These are phyloP conservation scores for Hippophae gyantsensis DNA, from an alignment of 306 rosid species.

Conservation along the genomic window DNA sequence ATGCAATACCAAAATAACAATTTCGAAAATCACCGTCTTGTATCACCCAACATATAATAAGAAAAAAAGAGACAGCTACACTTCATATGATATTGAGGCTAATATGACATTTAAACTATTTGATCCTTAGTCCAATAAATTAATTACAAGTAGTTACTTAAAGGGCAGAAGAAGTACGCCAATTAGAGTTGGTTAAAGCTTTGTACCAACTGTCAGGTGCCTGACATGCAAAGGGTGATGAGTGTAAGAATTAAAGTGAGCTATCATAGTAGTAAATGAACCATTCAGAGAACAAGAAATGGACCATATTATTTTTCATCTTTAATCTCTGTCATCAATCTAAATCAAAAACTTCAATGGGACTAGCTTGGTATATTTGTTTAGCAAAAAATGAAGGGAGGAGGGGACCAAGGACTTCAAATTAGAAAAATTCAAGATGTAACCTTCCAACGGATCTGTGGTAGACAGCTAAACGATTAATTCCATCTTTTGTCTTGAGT, in stretches of 20 bases:
- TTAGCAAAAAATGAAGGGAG: too few species aligned
- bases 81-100: not conserved
- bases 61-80: not conserved
- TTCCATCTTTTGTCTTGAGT: conserved; percentile 66
- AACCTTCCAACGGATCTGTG: conserved; percentile 81
- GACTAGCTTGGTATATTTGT: too few species aligned
- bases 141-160: not conserved
- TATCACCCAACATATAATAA: too few species aligned
- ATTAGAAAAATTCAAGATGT: conserved; percentile 6
- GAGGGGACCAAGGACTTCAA: not conserved
- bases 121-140: not conserved
- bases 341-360: too few species aligned
- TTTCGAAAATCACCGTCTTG: too few species aligned
- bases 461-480: conserved; percentile 64
- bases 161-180: not conserved
- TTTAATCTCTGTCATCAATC: too few species aligned
- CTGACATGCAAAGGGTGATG: too few species aligned
- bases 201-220: not conserved
- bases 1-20: not conserved
- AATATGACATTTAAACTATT: not conserved
- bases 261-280: too few species aligned
- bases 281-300: too few species aligned
- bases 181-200: not conserved
- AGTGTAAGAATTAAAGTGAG: too few species aligned
- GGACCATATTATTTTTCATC: too few species aligned